A percentile compares a stretch with the other conserved stretches of the same genome.
Conservation (phyloP, 768 basidiomycete species). For the Kwoniella shandongensis region DNA sequence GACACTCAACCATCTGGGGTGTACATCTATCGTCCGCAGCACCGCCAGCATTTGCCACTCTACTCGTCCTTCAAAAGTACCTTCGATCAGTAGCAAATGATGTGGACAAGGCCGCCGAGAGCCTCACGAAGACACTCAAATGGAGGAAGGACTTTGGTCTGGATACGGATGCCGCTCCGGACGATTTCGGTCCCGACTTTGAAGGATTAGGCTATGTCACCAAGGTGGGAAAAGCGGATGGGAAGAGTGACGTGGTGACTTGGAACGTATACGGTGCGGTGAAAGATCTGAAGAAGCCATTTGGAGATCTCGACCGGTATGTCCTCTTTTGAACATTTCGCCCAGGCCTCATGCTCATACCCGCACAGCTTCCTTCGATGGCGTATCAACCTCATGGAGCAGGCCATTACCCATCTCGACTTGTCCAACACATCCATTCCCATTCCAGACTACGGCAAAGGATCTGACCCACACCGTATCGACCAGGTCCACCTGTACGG, state of each 20-base stretch:
- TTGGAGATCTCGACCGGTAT: conserved; percentile 22
- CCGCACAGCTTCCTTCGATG: conserved; percentile 22
- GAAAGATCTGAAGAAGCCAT: conserved; percentile 17
- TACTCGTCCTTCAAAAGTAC: conserved; percentile 27
- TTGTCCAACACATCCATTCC: conserved; percentile 2
- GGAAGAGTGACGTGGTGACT: conserved; percentile 11
- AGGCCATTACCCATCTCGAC: conserved; percentile 6
- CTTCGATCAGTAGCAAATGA: conserved; percentile 20
- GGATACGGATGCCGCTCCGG: background rate
- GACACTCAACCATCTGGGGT: conserved; percentile 17
- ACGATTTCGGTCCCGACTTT: conserved; percentile 21
- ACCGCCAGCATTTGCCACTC: conserved; percentile 11
- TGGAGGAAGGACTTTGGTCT: conserved; percentile 30
- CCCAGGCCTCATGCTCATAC: background rate
- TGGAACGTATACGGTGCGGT: conserved; percentile 33
- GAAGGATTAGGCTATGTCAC: conserved; percentile 24
- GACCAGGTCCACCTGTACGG: conserved; percentile 28
- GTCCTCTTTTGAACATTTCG: background rate
- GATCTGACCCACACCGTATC: conserved; percentile 24
- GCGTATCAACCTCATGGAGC: conserved; percentile 27
- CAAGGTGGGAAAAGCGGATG: conserved; percentile 5
- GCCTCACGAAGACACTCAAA: conserved; percentile 16
- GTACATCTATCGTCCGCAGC: conserved; percentile 1
- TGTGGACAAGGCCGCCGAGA: conserved; percentile 12
- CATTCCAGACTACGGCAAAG: conserved; percentile 19